phyloP scores from a whole-genome alignment of 805 yeast genomes.

The Kurtzmaniella cleridarum region DNA sequence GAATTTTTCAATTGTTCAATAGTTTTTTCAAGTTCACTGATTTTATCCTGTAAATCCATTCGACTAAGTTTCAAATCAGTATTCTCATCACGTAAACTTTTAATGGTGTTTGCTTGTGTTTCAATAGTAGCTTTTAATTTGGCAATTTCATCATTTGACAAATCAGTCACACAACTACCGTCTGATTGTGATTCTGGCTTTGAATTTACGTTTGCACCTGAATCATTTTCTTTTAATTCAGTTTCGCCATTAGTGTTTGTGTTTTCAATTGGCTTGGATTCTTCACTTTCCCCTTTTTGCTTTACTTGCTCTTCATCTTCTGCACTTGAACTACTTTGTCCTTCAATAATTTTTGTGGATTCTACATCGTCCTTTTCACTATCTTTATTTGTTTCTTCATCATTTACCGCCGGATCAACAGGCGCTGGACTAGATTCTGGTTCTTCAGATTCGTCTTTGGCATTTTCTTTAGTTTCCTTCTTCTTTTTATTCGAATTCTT shows the following conservation, averaged over 20 bases:
- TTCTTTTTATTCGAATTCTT: conserved; percentile 51
- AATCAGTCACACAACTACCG: neutral
- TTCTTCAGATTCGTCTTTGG: conserved; percentile 7
- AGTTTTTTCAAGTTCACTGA: conserved; percentile 23
- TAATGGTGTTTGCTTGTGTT: conserved; percentile 29
- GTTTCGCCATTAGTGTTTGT: neutral
- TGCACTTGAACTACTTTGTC: neutral
- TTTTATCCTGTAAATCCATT: conserved; percentile 34
- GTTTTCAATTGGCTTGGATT: neutral
- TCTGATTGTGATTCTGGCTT: conserved; percentile 4
- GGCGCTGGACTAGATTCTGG: conserved; percentile 8
- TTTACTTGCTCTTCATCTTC: neutral
- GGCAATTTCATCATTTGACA: conserved; percentile 3
- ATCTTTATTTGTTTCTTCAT: conserved; percentile 7
- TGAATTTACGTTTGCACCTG: neutral
- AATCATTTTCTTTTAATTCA: neutral
- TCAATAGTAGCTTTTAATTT: conserved; percentile 21
- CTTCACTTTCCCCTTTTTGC: conserved; percentile 4
- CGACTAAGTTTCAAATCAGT: conserved; percentile 35
- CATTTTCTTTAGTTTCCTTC: conserved; percentile 35
- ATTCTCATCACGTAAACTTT: conserved; percentile 34
- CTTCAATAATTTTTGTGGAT: conserved; percentile 1
- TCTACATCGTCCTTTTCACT: conserved; percentile 4
- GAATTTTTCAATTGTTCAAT: conserved; percentile 11
- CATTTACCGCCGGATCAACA: conserved; percentile 4